phyloP scores from a whole-genome alignment of 1,284 basidiomycete species.

The Cystobasidiaceae sp. region DNA sequence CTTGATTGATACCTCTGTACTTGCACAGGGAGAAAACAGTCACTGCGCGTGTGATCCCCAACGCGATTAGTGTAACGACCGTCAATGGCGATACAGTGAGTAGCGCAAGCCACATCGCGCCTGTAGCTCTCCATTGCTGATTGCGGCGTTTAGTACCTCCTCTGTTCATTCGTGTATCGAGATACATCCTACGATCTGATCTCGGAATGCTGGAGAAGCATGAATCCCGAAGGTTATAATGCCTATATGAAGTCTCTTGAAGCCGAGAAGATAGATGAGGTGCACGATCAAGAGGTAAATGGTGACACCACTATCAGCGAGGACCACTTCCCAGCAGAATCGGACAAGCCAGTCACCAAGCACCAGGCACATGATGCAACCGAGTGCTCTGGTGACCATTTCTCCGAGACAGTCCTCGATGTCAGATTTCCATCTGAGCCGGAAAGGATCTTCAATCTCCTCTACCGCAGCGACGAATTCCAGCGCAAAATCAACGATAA shows the following conservation, averaged over 20 bases:
- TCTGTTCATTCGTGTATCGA: conserved; percentile 90
- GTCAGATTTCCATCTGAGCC: conserved; percentile 23
- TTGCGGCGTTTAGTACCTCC: conserved; percentile 81
- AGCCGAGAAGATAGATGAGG: not conserved
- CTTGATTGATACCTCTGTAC: too few relatives aligned
- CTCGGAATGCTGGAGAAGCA: conserved; percentile 74
- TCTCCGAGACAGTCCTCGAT: conserved; percentile 68
- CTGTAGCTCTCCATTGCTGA: too few relatives aligned
- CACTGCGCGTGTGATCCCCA: conserved; percentile 98
- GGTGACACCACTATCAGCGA: conserved; percentile 8
- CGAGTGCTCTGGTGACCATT: conserved; percentile 72
- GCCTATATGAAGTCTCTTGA: not conserved
- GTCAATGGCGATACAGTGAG: conserved; percentile 49
- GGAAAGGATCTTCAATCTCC: conserved; percentile 28
- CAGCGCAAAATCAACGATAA: conserved; percentile 52
- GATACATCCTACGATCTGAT: conserved; percentile 96
- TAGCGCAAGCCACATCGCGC: too few relatives aligned
- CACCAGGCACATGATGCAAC: conserved; percentile 13
- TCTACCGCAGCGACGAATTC: conserved; percentile 17
- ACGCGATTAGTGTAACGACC: conserved; percentile 88
- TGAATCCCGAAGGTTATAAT: conserved; percentile 6
- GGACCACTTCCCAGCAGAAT: not conserved
- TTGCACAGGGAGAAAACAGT: conserved; percentile 88
- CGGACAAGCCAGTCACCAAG: not conserved
- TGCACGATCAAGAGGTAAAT: not conserved